Percentiles rank a stretch among this genome's conserved stretches.
Conservation (phyloP, 108 stramenopile genomes). For the Parietichytrium sp. region DNA sequence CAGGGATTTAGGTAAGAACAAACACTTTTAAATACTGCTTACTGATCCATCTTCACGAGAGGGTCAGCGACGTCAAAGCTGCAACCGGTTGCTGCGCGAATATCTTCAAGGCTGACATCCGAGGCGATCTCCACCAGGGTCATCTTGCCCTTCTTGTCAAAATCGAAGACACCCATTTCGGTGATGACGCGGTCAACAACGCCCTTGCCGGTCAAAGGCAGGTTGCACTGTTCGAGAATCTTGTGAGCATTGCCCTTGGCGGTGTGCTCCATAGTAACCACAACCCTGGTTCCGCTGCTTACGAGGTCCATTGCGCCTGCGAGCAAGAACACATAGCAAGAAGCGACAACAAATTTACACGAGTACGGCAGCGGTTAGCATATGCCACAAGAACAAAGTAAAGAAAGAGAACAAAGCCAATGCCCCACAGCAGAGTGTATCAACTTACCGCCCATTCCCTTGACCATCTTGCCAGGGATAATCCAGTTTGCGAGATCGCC, state of each 20-base stretch:
- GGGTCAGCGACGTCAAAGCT: neutral
- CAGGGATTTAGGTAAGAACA: too few species aligned
- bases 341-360: too few species aligned
- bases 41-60: neutral
- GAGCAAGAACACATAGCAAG: too few species aligned
- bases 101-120: neutral
- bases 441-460: constrained; percentile 92
- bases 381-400: neutral
- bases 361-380: too few species aligned
- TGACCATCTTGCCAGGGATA: constrained; percentile 85
- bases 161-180: constrained; percentile 83
- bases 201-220: constrained; percentile 79
- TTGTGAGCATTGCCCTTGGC: constrained; percentile 82
- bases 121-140: neutral
- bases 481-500: constrained; percentile 90
- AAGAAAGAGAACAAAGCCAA: neutral
- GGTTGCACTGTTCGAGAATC: constrained; percentile 74
- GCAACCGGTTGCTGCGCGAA: constrained; percentile 29
- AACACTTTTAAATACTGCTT: too few species aligned
- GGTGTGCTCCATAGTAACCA: constrained; percentile 89
- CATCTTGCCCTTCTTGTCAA: neutral
- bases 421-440: neutral
- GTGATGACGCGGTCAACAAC: constrained; percentile 90
- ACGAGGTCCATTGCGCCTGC: constrained; percentile 93
- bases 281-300: constrained; percentile 72